phyloP scores from a whole-genome alignment of 164 flowering plant species.

The Sextonia rubra region DNA sequence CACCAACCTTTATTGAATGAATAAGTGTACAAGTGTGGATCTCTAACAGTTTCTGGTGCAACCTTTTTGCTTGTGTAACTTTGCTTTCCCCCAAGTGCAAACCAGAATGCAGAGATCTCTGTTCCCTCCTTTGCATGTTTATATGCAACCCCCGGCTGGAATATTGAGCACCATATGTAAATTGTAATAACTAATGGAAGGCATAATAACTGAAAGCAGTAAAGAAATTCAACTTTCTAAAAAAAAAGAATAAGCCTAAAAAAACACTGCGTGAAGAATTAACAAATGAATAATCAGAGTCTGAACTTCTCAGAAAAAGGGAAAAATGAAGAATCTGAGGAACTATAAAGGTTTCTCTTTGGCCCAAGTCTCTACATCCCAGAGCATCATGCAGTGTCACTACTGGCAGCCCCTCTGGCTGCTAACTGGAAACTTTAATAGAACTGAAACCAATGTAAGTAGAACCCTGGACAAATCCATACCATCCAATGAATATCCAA shows the following conservation, averaged over 20 bases:
- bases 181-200: background rate
- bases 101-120: constrained; percentile 93
- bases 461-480: no score
- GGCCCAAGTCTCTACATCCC: no score
- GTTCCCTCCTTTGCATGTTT: constrained; percentile 98
- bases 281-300: background rate
- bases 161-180: background rate
- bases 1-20: constrained; percentile 68
- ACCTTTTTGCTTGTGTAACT: constrained; percentile 70
- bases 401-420: no score
- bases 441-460: no score
- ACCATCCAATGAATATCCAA: no score
- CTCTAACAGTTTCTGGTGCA: constrained; percentile 59
- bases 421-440: no score
- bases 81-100: constrained; percentile 94
- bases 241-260: background rate
- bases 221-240: background rate
- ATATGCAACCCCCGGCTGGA: constrained; percentile 80
- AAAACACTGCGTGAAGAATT: background rate
- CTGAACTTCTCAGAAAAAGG: background rate
- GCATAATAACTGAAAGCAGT: background rate
- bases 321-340: background rate
- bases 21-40: constrained; percentile 83
- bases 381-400: no score
- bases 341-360: background rate